Conservation (phyloP, 1,284 basidiomycete genomes). For the Tilletia walkeri region DNA sequence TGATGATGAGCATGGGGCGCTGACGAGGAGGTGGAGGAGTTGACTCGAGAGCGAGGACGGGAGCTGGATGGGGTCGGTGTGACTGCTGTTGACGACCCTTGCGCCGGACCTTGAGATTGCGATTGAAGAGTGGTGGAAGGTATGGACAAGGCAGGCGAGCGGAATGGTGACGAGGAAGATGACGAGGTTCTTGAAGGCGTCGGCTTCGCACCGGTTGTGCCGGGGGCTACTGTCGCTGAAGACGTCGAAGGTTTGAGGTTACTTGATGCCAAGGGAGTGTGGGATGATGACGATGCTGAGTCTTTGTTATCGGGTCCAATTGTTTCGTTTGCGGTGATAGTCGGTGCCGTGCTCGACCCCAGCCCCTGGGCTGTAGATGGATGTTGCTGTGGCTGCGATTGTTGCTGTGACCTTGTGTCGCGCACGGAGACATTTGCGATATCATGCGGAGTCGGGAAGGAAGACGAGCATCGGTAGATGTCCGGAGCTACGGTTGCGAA, state of each 20-base stretch:
- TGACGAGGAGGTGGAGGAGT: slow-evolving; percentile 3
- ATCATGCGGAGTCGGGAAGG: slow-evolving; percentile 16
- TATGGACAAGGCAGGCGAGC: neutral
- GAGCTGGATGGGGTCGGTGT: slow-evolving; percentile 26
- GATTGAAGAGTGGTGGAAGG: neutral
- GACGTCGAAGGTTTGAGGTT: neutral
- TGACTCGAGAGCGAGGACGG: slow-evolving; percentile 22
- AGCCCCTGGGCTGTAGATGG: too few relatives aligned
- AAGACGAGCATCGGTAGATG: slow-evolving; percentile 39
- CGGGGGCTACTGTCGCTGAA: neutral
- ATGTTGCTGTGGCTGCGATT: too few relatives aligned
- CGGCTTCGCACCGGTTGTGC: neutral
- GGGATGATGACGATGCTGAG: too few relatives aligned
- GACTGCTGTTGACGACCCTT: slow-evolving; percentile 11
- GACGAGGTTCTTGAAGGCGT: neutral
- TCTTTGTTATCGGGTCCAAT: too few relatives aligned
- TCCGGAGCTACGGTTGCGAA: slow-evolving; percentile 46
- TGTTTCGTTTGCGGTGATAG: too few relatives aligned
- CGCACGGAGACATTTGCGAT: slow-evolving; percentile 12
- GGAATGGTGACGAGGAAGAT: neutral
- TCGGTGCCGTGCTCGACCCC: too few relatives aligned
- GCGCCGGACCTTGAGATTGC: too few relatives aligned
- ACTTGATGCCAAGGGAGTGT: too few relatives aligned
- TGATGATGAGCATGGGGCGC: neutral
- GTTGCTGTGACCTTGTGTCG: too few relatives aligned